These are phyloP conservation scores for Sordariomycetes sp. DNA, from an alignment of 2,329 filamentous ascomycete species.

Conservation along the genomic window DNA sequence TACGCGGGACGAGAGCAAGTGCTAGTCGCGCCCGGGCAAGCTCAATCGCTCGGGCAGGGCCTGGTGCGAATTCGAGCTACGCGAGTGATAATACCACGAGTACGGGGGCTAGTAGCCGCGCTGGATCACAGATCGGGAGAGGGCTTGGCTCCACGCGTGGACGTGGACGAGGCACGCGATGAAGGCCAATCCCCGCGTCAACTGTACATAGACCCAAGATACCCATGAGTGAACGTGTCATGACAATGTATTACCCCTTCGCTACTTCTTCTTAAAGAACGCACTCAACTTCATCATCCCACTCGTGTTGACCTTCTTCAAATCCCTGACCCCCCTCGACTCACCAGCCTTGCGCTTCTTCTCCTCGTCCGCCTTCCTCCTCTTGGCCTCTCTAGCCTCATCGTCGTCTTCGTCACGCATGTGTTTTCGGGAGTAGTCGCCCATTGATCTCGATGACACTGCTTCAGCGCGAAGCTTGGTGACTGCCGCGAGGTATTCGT, in stretches of 20 bases:
- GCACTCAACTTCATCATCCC: constrained; percentile 97
- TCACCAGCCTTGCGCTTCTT: constrained; percentile 70
- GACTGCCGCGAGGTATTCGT: constrained; percentile 59
- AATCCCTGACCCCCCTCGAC: constrained; percentile 65
- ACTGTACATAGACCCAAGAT: constrained; percentile 12
- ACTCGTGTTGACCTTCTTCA: constrained; percentile 82
- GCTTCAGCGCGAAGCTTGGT: constrained; percentile 63
- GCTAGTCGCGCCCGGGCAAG: constrained; percentile 15
- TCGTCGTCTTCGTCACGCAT: constrained; percentile 58
- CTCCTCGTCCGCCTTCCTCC: constrained; percentile 77
- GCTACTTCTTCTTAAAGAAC: constrained; percentile 71
- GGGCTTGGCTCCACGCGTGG: constrained; percentile 20
- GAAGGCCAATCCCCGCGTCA: constrained; percentile 5
- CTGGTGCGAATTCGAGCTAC: constrained; percentile 14
- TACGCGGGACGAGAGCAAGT: constrained; percentile 17
- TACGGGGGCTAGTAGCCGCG: constrained; percentile 18
- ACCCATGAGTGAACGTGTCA: constrained; percentile 11
- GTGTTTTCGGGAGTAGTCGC: constrained; percentile 65
- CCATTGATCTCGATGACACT: constrained; percentile 54
- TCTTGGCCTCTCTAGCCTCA: constrained; percentile 64
- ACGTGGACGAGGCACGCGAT: constrained; percentile 22
- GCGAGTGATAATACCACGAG: constrained; percentile 13
- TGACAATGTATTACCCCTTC: constrained; percentile 5
- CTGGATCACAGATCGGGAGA: constrained; percentile 23
- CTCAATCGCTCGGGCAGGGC: constrained; percentile 4